Evolutionary conservation across 2,329 filamentous ascomycete species (phyloP), one percentile per base, ranked within the genome.

Genomic region (Cordyceps pruinosa): DNA sequence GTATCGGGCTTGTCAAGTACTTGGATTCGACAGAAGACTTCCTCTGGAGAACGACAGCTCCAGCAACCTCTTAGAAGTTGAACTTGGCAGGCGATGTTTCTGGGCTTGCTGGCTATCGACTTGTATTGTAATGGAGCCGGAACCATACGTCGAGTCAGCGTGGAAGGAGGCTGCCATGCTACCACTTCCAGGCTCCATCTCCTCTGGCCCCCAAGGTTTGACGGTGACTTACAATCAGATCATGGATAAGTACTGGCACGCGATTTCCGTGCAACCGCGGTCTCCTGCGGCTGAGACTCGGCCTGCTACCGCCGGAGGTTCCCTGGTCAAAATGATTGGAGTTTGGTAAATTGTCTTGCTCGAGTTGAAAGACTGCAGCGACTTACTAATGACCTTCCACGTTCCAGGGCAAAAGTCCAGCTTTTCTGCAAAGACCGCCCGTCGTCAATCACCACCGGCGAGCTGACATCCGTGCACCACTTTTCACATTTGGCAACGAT

Each of bases 81-180:
- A 53, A 34, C 26, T 53, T 44, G 50, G 50, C 12, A 26, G 50
- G 5, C 37, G 50, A 25, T 53, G 37, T 21, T 53, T 44, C 37
- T 53, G 37, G 50, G 37, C 50, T 9, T 53, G 50, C 50, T 53
- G 50, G 50, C 8, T 35, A 2, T 53, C 50, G 10, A 53, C 50
- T 13, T 53, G 50, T 19, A 53, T 53, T 32, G 50, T 53, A 19
- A 53, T 53, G 50, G 50, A 53, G 50, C 50, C 50, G 21, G 37
- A 53, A 28, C 37, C 50, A 17, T 53, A 42, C 41, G 25, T 53
- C 13, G 50, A 53, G 5, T 42, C 50, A 4, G 50, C 50, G 7
- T 53, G 50, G 50, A 53, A 53, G 39, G 35, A 53, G 28, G 50
- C 41, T 7, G 26, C 50, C 37, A 53, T 53, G 50, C 41, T 53